Base-by-base conservation (phyloP, 257 asterid species). In the Catharanthus roseus region DNA sequence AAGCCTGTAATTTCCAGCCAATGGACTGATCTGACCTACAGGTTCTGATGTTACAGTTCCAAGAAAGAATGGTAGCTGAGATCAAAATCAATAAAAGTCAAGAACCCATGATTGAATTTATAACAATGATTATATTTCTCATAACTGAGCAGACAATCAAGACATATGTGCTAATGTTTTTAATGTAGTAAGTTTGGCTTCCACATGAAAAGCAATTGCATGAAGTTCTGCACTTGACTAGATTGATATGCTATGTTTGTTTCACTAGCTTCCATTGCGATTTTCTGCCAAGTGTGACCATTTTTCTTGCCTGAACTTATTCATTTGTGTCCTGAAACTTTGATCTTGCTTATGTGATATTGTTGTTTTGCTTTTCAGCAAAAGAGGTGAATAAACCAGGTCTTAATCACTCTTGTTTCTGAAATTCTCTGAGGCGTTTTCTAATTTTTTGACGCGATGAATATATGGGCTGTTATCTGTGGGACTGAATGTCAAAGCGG, bases 381-480 rank as follows among this genome's bases (percentile, higher is more conserved):
- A 60, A 16, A 16, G 18, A 6, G 24, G 42, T 60, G 24, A 60
- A 29, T n/a, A 33, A 60, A 60, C 42, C 24, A 31, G 65, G 24
- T 0, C 24, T 60, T 60, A 38, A 42, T 42, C 10, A n/a, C 26
- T 33, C 26, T 23, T 10, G 10, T 58, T 18, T 61, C 26, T 16
- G 3, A 10, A 18, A 61, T 18, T 5, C 15, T 7, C 24, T 16
- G 45, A 26, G 28, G 16, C 8, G 47, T 34, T 34, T 62, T 41
- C 18, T 34, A 47, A 33, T 62, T 19, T n/a, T 34, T 39, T 34
- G 67, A 34, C 33, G 67, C 16, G n/a, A 62, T 62, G 67, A 68
- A 64, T 44, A 18, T 70, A 15, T 68, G 64, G 78, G 28, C 9
- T n/a, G 38, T 69, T 55, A 26, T 78, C 54, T 78, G 82, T 26